Conservation (phyloP, 1,139 yeast genomes). For the Protomyces gravidus region DNA sequence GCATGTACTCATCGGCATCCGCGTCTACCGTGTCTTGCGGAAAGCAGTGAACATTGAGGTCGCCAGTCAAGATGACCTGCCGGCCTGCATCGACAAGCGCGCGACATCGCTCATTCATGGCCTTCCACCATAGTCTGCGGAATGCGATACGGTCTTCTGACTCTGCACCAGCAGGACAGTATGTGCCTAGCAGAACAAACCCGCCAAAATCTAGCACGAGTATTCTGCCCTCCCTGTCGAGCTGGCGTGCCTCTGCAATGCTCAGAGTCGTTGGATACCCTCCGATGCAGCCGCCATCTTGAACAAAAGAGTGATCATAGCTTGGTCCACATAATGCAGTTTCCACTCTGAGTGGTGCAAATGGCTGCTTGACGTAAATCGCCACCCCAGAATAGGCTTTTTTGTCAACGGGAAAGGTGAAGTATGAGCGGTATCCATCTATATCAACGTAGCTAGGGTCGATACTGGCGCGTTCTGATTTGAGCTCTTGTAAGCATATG, state of each 20-base stretch:
- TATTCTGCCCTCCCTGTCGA: conserved; percentile 84
- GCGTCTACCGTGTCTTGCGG: conserved; percentile 75
- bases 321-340: conserved; percentile 84
- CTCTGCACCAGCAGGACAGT: conserved; percentile 73
- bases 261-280: conserved; percentile 54
- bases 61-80: conserved; percentile 76
- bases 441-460: conserved; percentile 54
- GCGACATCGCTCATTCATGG: conserved; percentile 58
- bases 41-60: conserved; percentile 74
- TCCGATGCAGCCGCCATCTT: conserved; percentile 50
- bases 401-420: conserved; percentile 56
- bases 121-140: conserved; percentile 55
- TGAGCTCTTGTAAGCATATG: conserved; percentile 78
- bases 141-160: conserved; percentile 62
- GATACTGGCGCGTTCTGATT: conserved; percentile 54
- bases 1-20: conserved; percentile 16
- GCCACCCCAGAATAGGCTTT: conserved; percentile 94
- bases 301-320: conserved; percentile 32
- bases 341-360: conserved; percentile 65
- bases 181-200: conserved; percentile 63
- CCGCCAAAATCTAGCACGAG: conserved; percentile 66
- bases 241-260: conserved; percentile 41
- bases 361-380: conserved; percentile 54
- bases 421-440: conserved; percentile 57
- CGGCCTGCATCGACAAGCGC: conserved; percentile 51